phyloP scores from a whole-genome alignment of 345 rosid species.

The Mangifera indica region DNA sequence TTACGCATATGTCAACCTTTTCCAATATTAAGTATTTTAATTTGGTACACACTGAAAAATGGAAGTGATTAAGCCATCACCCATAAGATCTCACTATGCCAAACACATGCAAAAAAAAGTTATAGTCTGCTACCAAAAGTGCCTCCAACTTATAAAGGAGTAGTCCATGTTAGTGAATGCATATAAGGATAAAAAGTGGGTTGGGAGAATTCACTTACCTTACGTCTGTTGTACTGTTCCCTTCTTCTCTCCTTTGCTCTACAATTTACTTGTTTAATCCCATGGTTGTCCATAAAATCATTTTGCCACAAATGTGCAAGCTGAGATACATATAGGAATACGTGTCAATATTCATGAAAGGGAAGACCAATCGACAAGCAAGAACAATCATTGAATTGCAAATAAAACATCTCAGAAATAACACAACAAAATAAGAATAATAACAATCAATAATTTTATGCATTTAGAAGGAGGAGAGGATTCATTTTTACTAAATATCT shows the following conservation, averaged over 20 bases:
- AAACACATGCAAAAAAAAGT: background rate
- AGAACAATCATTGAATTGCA: no score
- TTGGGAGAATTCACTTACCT: conserved; percentile 30
- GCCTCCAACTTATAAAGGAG: background rate
- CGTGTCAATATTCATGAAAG: conserved; percentile 24
- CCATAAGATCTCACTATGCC: no score
- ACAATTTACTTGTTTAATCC: conserved; percentile 80
- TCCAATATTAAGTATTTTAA: background rate
- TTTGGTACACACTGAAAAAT: background rate
- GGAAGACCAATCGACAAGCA: background rate
- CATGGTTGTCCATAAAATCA: conserved; percentile 84
- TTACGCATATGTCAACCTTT: background rate
- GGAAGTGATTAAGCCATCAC: background rate
- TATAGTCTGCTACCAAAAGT: background rate
- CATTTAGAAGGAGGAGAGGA: no score
- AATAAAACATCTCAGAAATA: no score
- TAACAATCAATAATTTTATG: no score
- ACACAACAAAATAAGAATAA: no score
- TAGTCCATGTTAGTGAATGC: background rate
- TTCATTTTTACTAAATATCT: no score
- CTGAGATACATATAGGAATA: conserved; percentile 41
- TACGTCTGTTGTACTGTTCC: conserved; percentile 40
- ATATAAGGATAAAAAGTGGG: background rate
- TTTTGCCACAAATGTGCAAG: conserved; percentile 86
- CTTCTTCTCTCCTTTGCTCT: conserved; percentile 76